Evolutionary conservation across 768 basidiomycete genomes (phyloP).

Genomic region (Lentinula aciculospora): DNA sequence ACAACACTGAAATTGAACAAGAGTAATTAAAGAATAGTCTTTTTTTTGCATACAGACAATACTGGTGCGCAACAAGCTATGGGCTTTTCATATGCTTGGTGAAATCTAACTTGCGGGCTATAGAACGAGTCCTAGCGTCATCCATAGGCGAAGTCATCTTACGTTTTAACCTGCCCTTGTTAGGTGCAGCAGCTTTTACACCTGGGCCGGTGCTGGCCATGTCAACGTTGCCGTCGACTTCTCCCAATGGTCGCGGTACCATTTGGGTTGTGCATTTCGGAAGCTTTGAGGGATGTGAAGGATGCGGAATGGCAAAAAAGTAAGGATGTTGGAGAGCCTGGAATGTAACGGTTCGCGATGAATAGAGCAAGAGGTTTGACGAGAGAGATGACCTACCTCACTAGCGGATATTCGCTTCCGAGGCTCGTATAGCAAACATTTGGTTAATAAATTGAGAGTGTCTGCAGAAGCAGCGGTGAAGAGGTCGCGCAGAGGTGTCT

Average conservation of each 20-base stretch:
- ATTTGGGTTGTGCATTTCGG: conserved; percentile 61
- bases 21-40: too few relatives aligned
- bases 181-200: conserved; percentile 44
- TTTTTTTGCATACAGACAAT: too few relatives aligned
- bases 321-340: conserved; percentile 87
- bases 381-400: conserved; percentile 48
- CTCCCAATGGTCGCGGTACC: conserved; percentile 57
- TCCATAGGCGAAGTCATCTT: conserved; percentile 60
- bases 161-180: conserved; percentile 51
- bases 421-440: conserved; percentile 84
- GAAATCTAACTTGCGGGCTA: conserved; percentile 73
- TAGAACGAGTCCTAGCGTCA: conserved; percentile 42
- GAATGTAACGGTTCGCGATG: neutral
- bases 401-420: conserved; percentile 71
- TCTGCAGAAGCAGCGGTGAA: conserved; percentile 90
- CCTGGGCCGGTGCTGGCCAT: conserved; percentile 41
- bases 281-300: conserved; percentile 83
- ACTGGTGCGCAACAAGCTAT: too few relatives aligned
- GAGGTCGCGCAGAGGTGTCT: conserved; percentile 74
- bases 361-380: neutral
- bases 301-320: conserved; percentile 81
- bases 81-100: conserved; percentile 40
- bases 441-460: conserved; percentile 74
- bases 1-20: neutral
- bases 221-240: conserved; percentile 72